Evolutionary conservation across 139 green algal genomes (phyloP).

Genomic region (Chlorella sp.): DNA sequence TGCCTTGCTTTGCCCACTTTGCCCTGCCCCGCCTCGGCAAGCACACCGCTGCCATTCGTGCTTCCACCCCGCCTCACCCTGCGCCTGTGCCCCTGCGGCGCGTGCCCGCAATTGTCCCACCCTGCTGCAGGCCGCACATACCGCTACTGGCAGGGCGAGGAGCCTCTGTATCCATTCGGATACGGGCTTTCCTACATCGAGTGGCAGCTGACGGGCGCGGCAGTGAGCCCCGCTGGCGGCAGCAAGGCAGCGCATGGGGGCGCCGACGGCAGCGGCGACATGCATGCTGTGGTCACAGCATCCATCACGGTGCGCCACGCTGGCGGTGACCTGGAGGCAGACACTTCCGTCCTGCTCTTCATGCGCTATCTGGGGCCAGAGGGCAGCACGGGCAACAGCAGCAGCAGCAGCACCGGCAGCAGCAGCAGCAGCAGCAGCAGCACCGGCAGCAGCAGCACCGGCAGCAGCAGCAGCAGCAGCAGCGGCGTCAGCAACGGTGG

Average conservation of each 20-base stretch:
- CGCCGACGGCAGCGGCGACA: not conserved
- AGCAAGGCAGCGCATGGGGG: too few relatives aligned
- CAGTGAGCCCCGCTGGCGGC: not conserved
- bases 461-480: too few relatives aligned
- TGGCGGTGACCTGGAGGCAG: not conserved
- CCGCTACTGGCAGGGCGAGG: slow-evolving; percentile 4
- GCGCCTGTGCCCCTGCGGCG: not conserved
- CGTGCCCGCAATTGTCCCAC: too few relatives aligned
- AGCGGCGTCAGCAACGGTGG: too few relatives aligned
- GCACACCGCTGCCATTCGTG: not conserved
- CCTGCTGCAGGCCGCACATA: not conserved
- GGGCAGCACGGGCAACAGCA: not conserved
- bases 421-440: not conserved
- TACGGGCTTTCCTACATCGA: not conserved
- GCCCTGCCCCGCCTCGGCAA: not conserved
- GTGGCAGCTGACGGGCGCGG: not conserved
- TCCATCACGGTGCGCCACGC: not conserved
- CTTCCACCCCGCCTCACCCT: not conserved
- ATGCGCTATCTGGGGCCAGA: not conserved
- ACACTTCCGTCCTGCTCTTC: slow-evolving; percentile 15
- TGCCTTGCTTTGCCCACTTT: too few relatives aligned
- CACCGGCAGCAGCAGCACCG: too few relatives aligned
- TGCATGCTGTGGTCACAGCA: not conserved
- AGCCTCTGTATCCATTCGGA: not conserved
- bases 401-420: not conserved